Evolutionary conservation across 768 basidiomycete genomes (phyloP), one percentile per base, ranked within the genome.

Genomic region (Obba rivulosa): DNA sequence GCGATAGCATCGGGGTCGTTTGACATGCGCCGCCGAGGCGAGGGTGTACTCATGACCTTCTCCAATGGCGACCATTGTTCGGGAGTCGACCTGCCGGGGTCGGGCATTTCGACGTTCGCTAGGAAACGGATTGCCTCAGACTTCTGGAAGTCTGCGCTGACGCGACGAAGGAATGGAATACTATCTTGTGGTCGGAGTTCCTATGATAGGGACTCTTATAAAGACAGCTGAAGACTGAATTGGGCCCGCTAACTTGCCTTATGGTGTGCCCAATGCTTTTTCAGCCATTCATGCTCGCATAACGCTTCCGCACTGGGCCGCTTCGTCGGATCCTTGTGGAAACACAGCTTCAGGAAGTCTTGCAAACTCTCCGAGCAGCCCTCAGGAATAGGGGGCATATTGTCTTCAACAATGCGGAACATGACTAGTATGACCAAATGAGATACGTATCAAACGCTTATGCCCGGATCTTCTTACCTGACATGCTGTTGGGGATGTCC

Each of bases 401-500:
- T 79, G 58, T 96, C 93, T 59, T 96, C 94, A 22, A 99, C 95
- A 61, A 99, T 97, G 22, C 86, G 86, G 72, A 92, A 99, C 88
- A 99, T 94, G 45, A 97, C 95, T 87, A 8, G 1, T 16, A 21
- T 5, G 9, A 37, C 37, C 14, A 52, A 34, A 35, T 36, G 35
- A 31, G 14, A 38, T 50, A 45, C 34, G 14, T 31, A 28, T 17
- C 16, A 4, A 38, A n/a, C n/a, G n/a, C n/a, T n/a, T n/a, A n/a
- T n/a, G 18, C 22, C 35, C n/a, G n/a, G 37, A 55, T 61, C 74
- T 7, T 53, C 59, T 46, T 57, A 92, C 92, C 92, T 8, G 91
- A 82, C 89, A 96, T 91, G 64, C 80, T 82, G 60, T 95, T 95
- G 20, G 79, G 70, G 51, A 96, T 83, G 31, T 97, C 92, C 18